Evolutionary conservation across 1,284 basidiomycete genomes (phyloP).

Genomic region (Austropuccinia psidii): DNA sequence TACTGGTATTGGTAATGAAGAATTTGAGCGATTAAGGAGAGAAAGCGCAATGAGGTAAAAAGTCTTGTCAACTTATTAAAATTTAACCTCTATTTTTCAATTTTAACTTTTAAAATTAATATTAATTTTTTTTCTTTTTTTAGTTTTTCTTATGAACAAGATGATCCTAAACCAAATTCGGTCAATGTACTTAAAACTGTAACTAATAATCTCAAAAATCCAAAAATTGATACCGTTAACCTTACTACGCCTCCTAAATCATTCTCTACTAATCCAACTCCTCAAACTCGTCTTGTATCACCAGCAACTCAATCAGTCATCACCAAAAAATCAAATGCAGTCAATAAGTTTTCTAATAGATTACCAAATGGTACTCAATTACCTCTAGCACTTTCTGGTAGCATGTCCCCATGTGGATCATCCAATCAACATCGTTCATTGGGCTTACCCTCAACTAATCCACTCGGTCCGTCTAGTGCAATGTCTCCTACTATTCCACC

Average conservation of each 20-base stretch:
- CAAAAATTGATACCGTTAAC: neutral
- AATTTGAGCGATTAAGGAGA: conserved; percentile 21
- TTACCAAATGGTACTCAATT: conserved; percentile 10
- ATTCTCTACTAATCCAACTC: neutral
- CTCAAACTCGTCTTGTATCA: conserved; percentile 12
- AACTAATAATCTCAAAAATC: neutral
- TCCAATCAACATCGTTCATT: neutral
- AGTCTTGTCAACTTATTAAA: neutral
- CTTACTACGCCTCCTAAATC: neutral
- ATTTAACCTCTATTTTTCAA: neutral
- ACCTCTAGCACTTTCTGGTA: conserved; percentile 5
- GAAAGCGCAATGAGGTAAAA: conserved; percentile 35
- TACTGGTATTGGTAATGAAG: neutral
- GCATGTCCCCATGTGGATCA: conserved; percentile 13
- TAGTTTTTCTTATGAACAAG: conserved; percentile 29
- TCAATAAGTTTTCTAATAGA: conserved; percentile 34
- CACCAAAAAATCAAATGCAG: conserved; percentile 10
- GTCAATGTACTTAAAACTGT: neutral
- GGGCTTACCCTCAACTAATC: neutral
- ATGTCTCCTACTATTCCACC: neutral
- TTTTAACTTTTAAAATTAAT: neutral
- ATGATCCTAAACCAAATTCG: conserved; percentile 25
- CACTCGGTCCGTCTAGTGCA: neutral
- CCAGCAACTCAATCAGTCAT: conserved; percentile 32
- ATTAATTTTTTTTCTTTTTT: neutral